phyloP scores from a whole-genome alignment of 768 basidiomycete genomes.

The Calocybe cyanea region DNA sequence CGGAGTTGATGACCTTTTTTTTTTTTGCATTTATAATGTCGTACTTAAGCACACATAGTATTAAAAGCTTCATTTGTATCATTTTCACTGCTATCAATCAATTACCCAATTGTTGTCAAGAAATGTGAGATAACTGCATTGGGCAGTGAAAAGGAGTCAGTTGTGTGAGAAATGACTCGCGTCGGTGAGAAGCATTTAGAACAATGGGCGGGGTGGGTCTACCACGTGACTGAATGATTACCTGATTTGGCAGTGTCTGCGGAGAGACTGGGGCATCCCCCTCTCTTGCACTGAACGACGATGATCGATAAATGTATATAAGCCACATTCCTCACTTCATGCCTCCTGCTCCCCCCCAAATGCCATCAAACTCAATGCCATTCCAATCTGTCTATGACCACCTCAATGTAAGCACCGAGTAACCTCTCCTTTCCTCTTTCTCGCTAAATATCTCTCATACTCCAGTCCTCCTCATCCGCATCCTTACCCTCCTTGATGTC shows the following conservation, averaged over 20 bases:
- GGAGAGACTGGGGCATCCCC: not conserved
- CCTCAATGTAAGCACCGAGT: conserved; percentile 2
- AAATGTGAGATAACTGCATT: too few relatives aligned
- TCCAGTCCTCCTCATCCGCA: conserved; percentile 7
- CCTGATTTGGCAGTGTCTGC: conserved; percentile 1
- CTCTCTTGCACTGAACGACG: conserved; percentile 8
- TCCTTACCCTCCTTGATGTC: conserved; percentile 16
- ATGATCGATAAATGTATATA: conserved; percentile 13
- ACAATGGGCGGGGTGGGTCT: too few relatives aligned
- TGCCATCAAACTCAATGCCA: conserved; percentile 22
- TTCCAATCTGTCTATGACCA: conserved; percentile 3
- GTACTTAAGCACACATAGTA: conserved; percentile 21
- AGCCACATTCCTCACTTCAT: conserved; percentile 21
- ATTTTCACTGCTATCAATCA: too few relatives aligned
- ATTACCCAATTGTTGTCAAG: too few relatives aligned
- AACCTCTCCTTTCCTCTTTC: not conserved
- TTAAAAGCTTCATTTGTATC: conserved; percentile 20
- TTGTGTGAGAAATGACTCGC: conserved; percentile 4
- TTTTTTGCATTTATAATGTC: conserved; percentile 23
- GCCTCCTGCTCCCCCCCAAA: conserved; percentile 20
- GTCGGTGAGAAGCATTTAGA: too few relatives aligned
- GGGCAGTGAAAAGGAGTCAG: conserved; percentile 7
- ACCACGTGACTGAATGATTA: not conserved
- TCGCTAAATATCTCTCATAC: not conserved
- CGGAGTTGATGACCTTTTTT: conserved; percentile 15